Conservation (phyloP, 345 rosid species). For the Mangifera indica region DNA sequence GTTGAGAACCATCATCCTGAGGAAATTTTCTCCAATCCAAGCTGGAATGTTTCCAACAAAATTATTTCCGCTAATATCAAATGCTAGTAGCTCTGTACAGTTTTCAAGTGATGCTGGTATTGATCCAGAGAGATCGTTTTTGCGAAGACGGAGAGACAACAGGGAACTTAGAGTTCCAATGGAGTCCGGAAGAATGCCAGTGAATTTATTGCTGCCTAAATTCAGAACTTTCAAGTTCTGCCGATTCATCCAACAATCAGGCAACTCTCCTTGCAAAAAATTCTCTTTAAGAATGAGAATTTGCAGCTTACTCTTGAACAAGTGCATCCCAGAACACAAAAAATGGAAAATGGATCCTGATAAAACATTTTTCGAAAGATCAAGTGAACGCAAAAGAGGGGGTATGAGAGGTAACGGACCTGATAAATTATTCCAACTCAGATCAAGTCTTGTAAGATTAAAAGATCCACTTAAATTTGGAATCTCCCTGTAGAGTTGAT, state of each 20-base stretch:
- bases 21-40: slow-evolving; percentile 9
- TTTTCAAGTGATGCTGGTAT: not conserved
- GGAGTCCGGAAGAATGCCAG: no score
- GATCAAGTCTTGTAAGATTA: slow-evolving; percentile 11
- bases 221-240: no score
- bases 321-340: slow-evolving; percentile 24
- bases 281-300: slow-evolving; percentile 42
- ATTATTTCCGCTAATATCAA: not conserved
- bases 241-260: not conserved
- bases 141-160: not conserved
- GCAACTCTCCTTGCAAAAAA: slow-evolving; percentile 25
- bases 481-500: slow-evolving; percentile 21
- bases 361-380: not conserved
- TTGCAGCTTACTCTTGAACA: not conserved
- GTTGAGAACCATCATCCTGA: not conserved
- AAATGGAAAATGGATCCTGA: slow-evolving; percentile 2
- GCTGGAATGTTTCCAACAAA: slow-evolving; percentile 8
- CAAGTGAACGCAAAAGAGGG: not conserved
- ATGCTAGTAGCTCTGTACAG: not conserved
- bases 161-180: not conserved
- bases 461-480: not conserved
- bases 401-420: slow-evolving; percentile 20
- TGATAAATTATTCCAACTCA: slow-evolving; percentile 20
- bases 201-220: no score
- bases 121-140: not conserved